Conservation (phyloP, 2,329 filamentous ascomycete genomes). For the Parastagonospora nodorum region DNA sequence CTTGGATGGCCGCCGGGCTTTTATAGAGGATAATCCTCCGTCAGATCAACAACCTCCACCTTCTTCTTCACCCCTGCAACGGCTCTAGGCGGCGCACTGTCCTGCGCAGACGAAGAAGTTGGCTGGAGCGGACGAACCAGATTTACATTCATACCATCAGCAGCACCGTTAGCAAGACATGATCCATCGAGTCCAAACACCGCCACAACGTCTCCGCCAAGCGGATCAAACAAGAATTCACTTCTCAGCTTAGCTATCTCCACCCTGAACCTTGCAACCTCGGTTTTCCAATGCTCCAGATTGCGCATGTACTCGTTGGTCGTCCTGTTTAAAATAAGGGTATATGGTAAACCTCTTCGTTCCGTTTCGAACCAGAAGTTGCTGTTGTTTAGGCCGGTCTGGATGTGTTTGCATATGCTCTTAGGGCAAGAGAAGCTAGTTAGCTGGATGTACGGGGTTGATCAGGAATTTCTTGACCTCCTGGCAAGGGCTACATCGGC, state of each 20-base stretch:
- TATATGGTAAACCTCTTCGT: background rate
- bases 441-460: constrained; percentile 1
- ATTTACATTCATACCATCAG: background rate
- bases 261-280: background rate
- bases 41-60: background rate
- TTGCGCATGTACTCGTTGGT: constrained; percentile 4
- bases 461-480: constrained; percentile 4
- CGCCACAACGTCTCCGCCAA: background rate
- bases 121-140: background rate
- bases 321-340: constrained; percentile 10
- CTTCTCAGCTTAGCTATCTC: background rate
- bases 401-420: constrained; percentile 8
- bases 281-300: constrained; percentile 3
- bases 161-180: background rate
- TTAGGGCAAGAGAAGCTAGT: constrained; percentile 7
- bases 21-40: background rate
- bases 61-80: background rate
- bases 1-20: too few species aligned
- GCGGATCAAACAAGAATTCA: background rate
- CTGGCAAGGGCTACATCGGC: constrained; percentile 7
- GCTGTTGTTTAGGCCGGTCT: background rate
- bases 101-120: background rate
- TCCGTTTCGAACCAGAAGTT: constrained; percentile 13
- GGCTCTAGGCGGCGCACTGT: background rate
- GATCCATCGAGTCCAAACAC: background rate